These are phyloP conservation scores for Botrytis fabae DNA, from an alignment of 2,329 filamentous ascomycete species.

Conservation along the genomic window DNA sequence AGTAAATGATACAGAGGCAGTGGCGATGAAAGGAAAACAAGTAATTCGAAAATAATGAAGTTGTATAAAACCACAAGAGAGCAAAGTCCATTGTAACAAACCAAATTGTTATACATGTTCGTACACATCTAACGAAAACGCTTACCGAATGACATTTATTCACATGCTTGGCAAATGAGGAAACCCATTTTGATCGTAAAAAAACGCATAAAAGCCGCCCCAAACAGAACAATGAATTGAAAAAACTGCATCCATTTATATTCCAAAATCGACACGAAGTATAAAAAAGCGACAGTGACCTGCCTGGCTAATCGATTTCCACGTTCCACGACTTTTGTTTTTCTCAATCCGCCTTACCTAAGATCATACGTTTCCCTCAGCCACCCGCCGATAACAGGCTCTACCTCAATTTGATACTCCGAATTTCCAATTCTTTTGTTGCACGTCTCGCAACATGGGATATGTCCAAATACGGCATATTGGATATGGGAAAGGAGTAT, in stretches of 20 bases:
- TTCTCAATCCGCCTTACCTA: constrained; percentile 3
- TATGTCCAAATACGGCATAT: constrained; percentile 9
- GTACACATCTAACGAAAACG: neutral
- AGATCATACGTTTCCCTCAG: constrained; percentile 10
- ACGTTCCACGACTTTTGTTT: constrained; percentile 8
- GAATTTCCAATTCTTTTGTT: constrained; percentile 6
- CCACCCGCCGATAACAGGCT: constrained; percentile 9
- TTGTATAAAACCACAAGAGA: neutral
- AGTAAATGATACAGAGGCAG: neutral
- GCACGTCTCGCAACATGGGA: constrained; percentile 23
- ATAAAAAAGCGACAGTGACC: neutral
- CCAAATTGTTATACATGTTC: neutral
- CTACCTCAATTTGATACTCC: neutral
- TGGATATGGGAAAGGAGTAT: constrained; percentile 5
- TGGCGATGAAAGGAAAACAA: neutral
- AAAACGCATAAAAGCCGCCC: neutral
- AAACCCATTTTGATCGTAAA: neutral
- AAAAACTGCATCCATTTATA: neutral
- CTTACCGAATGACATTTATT: neutral
- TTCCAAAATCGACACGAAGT: neutral
- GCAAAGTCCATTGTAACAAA: neutral
- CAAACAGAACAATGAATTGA: neutral
- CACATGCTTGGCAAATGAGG: neutral
- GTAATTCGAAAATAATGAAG: neutral
- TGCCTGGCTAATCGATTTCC: neutral